Conservation (phyloP, 2,329 filamentous ascomycete species). For the Paracoccidioides brasiliensis region DNA sequence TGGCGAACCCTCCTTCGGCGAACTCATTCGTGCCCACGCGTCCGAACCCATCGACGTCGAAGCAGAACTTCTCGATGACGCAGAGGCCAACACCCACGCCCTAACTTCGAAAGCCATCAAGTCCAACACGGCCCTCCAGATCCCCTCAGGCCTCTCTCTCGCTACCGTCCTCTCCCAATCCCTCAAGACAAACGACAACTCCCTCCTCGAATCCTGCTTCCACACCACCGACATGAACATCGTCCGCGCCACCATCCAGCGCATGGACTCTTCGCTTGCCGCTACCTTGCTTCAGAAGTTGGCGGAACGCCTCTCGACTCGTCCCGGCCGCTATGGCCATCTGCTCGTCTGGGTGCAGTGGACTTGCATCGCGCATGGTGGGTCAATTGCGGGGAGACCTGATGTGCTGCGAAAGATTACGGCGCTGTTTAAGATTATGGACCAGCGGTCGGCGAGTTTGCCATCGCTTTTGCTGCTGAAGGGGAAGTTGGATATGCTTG, state of each 20-base stretch:
- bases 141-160: slow-evolving; percentile 65
- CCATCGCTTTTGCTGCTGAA: slow-evolving; percentile 76
- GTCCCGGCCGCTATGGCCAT: slow-evolving; percentile 77
- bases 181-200: slow-evolving; percentile 78
- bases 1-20: slow-evolving; percentile 65
- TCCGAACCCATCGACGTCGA: slow-evolving; percentile 64
- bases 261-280: slow-evolving; percentile 74
- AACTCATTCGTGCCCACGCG: slow-evolving; percentile 59
- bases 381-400: slow-evolving; percentile 75
- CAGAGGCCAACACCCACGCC: slow-evolving; percentile 31
- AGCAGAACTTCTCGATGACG: slow-evolving; percentile 34
- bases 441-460: slow-evolving; percentile 71
- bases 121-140: slow-evolving; percentile 34
- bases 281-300: slow-evolving; percentile 67
- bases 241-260: slow-evolving; percentile 78
- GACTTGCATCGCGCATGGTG: slow-evolving; percentile 84
- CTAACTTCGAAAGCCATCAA: slow-evolving; percentile 21
- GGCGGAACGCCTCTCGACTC: slow-evolving; percentile 71
- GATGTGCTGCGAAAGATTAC: slow-evolving; percentile 65
- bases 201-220: slow-evolving; percentile 84
- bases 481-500: slow-evolving; percentile 88
- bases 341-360: slow-evolving; percentile 94
- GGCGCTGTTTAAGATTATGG: slow-evolving; percentile 72
- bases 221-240: slow-evolving; percentile 63
- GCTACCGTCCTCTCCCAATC: slow-evolving; percentile 89